Evolutionary conservation across 2,329 filamentous ascomycete genomes (phyloP).

Genomic region (Verticillium tricorpus): DNA sequence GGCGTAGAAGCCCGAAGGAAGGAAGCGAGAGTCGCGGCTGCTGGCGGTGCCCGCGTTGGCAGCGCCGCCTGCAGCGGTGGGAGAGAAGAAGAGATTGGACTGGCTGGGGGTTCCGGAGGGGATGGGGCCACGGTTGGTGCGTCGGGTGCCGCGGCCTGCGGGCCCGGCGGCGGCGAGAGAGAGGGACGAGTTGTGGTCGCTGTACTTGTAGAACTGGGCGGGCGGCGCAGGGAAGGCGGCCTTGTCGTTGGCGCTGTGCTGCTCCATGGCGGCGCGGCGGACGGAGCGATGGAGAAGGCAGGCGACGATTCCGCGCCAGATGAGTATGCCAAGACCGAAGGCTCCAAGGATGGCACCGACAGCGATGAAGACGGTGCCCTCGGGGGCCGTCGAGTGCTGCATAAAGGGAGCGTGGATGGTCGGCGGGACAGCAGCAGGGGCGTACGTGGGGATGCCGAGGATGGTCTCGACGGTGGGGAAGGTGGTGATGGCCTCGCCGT

Average conservation of each 20-base stretch:
- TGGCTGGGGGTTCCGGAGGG: slow-evolving; percentile 55
- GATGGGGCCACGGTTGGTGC: slow-evolving; percentile 46
- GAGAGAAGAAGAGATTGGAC: slow-evolving; percentile 88
- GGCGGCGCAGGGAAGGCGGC: slow-evolving; percentile 54
- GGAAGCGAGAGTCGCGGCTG: slow-evolving; percentile 69
- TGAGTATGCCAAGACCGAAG: slow-evolving; percentile 73
- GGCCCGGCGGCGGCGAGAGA: slow-evolving; percentile 41
- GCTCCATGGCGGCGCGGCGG: slow-evolving; percentile 73
- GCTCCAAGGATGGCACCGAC: slow-evolving; percentile 86
- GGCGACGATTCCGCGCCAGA: slow-evolving; percentile 84
- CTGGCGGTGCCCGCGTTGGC: slow-evolving; percentile 51
- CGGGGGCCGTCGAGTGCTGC: slow-evolving; percentile 77
- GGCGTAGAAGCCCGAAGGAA: slow-evolving; percentile 90
- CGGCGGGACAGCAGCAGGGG: slow-evolving; percentile 73
- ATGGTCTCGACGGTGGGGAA: slow-evolving; percentile 38
- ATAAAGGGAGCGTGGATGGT: slow-evolving; percentile 86
- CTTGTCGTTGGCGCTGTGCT: slow-evolving; percentile 67
- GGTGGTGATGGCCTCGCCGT: slow-evolving; percentile 20
- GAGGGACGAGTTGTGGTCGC: slow-evolving; percentile 52
- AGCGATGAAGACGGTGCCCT: slow-evolving; percentile 94
- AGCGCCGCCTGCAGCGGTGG: slow-evolving; percentile 65
- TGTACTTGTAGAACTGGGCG: slow-evolving; percentile 61
- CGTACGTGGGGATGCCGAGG: slow-evolving; percentile 50
- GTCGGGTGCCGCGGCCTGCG: slow-evolving; percentile 45
- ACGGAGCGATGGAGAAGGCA: slow-evolving; percentile 92